Evolutionary conservation across 805 yeast genomes (phyloP).

Genomic region (Metschnikowia vanudenii): DNA sequence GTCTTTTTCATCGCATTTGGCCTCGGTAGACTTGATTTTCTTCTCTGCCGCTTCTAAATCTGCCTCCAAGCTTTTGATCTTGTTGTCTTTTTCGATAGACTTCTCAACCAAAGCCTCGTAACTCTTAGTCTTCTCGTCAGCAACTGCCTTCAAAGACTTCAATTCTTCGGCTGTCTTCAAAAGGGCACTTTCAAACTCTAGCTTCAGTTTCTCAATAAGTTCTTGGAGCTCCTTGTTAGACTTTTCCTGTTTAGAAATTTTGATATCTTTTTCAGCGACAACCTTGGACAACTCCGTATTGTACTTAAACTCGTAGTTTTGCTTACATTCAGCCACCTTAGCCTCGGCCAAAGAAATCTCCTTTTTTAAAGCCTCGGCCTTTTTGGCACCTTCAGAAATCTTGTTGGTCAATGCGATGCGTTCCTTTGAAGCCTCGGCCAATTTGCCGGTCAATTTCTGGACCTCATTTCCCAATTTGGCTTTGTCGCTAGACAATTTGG

Average conservation of each 20-base stretch:
- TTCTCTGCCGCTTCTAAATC: constrained; percentile 1
- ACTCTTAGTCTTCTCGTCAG: constrained; percentile 5
- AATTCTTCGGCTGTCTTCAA: constrained; percentile 6
- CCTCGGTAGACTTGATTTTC: background rate
- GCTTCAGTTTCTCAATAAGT: constrained; percentile 8
- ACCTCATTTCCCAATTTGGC: constrained; percentile 3
- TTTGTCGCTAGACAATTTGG: constrained; percentile 3
- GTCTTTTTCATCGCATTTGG: constrained; percentile 4
- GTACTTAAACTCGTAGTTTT: constrained; percentile 25
- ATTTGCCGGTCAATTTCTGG: constrained; percentile 1
- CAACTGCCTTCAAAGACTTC: constrained; percentile 2
- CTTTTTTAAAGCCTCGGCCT: constrained; percentile 6
- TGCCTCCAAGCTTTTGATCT: constrained; percentile 7
- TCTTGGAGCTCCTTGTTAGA: constrained; percentile 2
- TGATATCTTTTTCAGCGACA: constrained; percentile 24
- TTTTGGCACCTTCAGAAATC: constrained; percentile 2
- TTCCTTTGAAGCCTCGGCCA: constrained; percentile 4
- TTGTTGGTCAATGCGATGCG: background rate
- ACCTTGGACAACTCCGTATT: constrained; percentile 25
- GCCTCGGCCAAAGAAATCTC: constrained; percentile 6
- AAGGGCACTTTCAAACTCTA: constrained; percentile 6
- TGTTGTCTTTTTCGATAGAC: constrained; percentile 5
- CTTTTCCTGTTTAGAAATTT: constrained; percentile 2
- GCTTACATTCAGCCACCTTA: constrained; percentile 11
- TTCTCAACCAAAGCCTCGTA: constrained; percentile 6